Percentiles rank a stretch among this genome's conserved stretches.
These are phyloP conservation scores for Rhynchospora breviuscula DNA, from an alignment of 176 grass and related monocot species.

Conservation along the genomic window DNA sequence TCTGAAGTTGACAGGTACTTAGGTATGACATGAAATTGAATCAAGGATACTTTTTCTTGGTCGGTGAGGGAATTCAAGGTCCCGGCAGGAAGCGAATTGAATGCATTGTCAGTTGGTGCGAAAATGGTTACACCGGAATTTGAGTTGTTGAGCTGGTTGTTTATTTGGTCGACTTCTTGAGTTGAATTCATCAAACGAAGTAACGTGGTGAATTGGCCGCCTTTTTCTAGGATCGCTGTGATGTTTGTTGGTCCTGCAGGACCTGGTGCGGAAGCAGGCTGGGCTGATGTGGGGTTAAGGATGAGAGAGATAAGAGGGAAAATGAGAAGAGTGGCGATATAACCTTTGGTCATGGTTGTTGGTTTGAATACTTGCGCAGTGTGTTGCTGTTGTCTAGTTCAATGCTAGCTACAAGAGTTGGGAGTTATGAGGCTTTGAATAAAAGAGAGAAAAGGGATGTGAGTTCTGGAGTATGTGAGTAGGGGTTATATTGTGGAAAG, in stretches of 20 bases:
- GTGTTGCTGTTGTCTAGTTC: not conserved
- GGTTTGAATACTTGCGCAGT: not conserved
- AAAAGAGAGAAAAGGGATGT: not conserved
- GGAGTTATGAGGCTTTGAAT: not conserved
- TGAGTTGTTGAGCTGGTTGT: conserved; percentile 87
- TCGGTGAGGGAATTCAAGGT: conserved; percentile 81
- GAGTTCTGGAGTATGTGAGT: not conserved
- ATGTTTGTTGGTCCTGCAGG: conserved; percentile 59
- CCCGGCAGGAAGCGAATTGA: conserved; percentile 60
- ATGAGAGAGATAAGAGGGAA: conserved; percentile 25
- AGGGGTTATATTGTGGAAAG: conserved; percentile 27
- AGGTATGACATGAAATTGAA: conserved; percentile 80
- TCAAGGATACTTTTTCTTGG: conserved; percentile 67
- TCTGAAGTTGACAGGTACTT: conserved; percentile 39
- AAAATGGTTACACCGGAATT: conserved; percentile 77
- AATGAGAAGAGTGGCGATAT: not conserved
- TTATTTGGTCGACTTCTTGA: conserved; percentile 57
- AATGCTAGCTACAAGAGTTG: not conserved
- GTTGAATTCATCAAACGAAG: conserved; percentile 64
- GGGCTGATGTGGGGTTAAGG: conserved; percentile 12
- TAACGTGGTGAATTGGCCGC: conserved; percentile 70
- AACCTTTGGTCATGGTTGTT: conserved; percentile 18
- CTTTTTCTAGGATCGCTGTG: conserved; percentile 72
- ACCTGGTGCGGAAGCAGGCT: conserved; percentile 28
- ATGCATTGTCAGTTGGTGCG: conserved; percentile 92